Conservation (phyloP, 305 asterid genomes). For the Fraxinus xanthoxyloides region DNA sequence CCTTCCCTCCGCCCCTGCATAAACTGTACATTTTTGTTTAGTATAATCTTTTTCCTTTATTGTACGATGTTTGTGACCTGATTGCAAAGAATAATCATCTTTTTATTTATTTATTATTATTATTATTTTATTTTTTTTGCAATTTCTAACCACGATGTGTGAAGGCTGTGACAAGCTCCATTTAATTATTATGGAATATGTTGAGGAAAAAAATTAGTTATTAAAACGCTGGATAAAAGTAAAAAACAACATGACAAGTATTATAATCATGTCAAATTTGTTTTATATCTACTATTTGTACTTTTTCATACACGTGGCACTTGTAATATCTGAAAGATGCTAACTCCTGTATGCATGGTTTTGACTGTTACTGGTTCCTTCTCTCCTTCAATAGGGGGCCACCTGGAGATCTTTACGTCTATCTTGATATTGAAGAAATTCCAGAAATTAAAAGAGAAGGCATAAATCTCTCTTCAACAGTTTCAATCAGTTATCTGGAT, state of each 20-base stretch:
- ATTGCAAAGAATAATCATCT: not conserved
- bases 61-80: not conserved
- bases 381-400: constrained; percentile 54
- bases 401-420: constrained; percentile 96
- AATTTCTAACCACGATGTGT: not conserved
- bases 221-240: not conserved
- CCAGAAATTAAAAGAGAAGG: constrained; percentile 98
- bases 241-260: not conserved
- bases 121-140: not conserved
- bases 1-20: too few relatives aligned
- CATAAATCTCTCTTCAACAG: constrained; percentile 75
- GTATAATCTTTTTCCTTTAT: not conserved
- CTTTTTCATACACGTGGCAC: not conserved
- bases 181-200: not conserved
- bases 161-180: not conserved
- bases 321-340: not conserved
- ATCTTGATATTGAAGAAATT: constrained; percentile 88
- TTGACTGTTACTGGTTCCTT: constrained; percentile 16
- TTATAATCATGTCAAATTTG: not conserved
- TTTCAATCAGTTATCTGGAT: constrained; percentile 83
- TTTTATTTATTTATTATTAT: not conserved
- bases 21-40: not conserved
- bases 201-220: not conserved
- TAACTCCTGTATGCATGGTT: not conserved
- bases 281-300: not conserved